phyloP scores from a whole-genome alignment of 768 basidiomycete species.

The Tricholoma sp. region DNA sequence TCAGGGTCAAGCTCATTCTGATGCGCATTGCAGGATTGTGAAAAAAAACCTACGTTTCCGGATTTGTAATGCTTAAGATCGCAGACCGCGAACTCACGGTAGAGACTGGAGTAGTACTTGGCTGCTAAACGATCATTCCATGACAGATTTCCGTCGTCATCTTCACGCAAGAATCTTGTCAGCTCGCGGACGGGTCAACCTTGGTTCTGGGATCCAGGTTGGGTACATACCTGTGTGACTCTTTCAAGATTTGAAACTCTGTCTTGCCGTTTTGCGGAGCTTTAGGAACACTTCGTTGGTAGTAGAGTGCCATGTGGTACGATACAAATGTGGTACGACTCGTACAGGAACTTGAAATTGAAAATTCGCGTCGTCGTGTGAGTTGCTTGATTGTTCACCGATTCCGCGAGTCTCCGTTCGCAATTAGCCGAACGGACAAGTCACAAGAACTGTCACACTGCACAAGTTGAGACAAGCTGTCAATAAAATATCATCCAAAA shows the following conservation, averaged over 20 bases:
- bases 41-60: slow-evolving; percentile 57
- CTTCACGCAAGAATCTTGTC: slow-evolving; percentile 73
- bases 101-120: slow-evolving; percentile 85
- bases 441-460: too few species aligned
- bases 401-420: too few species aligned
- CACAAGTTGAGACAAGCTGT: too few species aligned
- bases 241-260: slow-evolving; percentile 76
- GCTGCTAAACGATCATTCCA: slow-evolving; percentile 87
- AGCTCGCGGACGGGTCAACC: slow-evolving; percentile 3
- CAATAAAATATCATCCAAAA: too few species aligned
- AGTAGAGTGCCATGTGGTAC: slow-evolving; percentile 30
- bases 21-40: neutral
- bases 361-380: neutral
- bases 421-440: too few species aligned
- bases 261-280: slow-evolving; percentile 29
- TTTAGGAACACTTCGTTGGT: slow-evolving; percentile 26
- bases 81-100: slow-evolving; percentile 88
- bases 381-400: neutral
- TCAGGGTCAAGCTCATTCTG: neutral
- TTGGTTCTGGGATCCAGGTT: neutral
- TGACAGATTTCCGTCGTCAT: slow-evolving; percentile 41
- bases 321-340: neutral
- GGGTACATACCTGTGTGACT: slow-evolving; percentile 54
- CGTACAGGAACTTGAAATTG: neutral
- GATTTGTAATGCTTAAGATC: slow-evolving; percentile 96